Evolutionary conservation across 495 filamentous ascomycete species (phyloP), one percentile per base, ranked within the genome.

Genomic region (Rhypophila decipiens): DNA sequence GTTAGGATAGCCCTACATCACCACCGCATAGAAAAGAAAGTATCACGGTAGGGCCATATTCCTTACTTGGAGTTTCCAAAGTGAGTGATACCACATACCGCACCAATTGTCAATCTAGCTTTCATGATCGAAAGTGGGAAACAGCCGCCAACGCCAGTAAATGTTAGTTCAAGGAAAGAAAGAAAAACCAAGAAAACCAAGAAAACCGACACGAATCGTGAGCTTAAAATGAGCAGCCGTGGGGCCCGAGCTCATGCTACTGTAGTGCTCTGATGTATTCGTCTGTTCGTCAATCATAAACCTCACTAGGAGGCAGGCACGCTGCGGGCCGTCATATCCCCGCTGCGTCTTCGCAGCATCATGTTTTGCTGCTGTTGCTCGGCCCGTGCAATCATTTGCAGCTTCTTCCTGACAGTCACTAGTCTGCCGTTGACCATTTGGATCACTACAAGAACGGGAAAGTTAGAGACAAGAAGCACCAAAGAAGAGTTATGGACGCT

Each of bases 351-450:
- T 40, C 65, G 67, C 42, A 61, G 24, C 35, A 63, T 43, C 27
- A 46, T 53, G 18, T 63, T 56, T 42, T 63, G 60, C 29, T 62
- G 56, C 42, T 54, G 50, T 40, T 60, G 53, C 47, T 61, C 52
- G 23, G 69, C 69, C 33, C 58, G 60, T 17, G 64, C 63, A 37
- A 74, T 73, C 44, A 65, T 61, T n/a, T 64, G 64, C 48, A 68
- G 51, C 49, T 69, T 69, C 53, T 72, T 72, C 44, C 65, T 68
- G 36, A 74, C 63, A 9, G 57, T 56, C 13, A 55, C 31, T 18
- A 73, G 64, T 42, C 71, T 59, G 31, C 44, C 41, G 33, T 58
- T 68, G 42, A 72, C 65, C 71, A 74, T 74, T 21, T 66, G 54
- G 37, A 74, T 71, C 68, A 74, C 71, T 74, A 43, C 7, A 24